Evolutionary conservation across 2,329 filamentous ascomycete genomes (phyloP).

Genomic region (Cryphonectria nitschkei): DNA sequence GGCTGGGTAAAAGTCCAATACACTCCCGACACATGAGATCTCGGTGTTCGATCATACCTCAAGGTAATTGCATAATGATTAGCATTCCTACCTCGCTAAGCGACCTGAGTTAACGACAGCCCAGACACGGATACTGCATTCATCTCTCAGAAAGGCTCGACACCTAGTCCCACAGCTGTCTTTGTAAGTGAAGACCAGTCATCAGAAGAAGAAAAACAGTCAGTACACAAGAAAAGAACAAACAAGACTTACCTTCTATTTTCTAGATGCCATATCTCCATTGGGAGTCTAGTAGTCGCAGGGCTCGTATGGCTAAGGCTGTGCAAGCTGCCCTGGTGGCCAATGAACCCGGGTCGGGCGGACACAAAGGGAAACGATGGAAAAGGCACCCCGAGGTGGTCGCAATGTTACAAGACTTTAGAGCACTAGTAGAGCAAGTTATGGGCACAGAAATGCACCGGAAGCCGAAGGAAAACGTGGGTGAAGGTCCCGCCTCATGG

Average conservation of each 20-base stretch:
- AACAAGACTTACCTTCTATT: too few relatives aligned
- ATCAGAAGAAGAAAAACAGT: background rate
- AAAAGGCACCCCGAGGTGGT: background rate
- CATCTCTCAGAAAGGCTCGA: background rate
- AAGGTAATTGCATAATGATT: background rate
- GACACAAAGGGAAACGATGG: background rate
- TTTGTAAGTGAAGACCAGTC: background rate
- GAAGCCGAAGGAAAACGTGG: background rate
- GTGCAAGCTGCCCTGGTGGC: background rate
- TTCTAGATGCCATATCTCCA: constrained; percentile 21
- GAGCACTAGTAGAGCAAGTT: background rate
- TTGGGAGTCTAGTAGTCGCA: constrained; percentile 16
- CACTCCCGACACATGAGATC: constrained; percentile 20
- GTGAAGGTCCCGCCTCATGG: background rate
- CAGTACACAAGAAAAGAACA: background rate
- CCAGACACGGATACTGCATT: background rate
- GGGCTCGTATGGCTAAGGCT: background rate
- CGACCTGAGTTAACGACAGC: background rate
- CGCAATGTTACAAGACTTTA: background rate
- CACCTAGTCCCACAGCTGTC: background rate
- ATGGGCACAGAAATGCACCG: background rate
- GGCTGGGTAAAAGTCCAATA: constrained; percentile 3
- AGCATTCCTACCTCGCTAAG: background rate
- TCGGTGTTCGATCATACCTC: constrained; percentile 11
- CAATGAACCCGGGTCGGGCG: background rate